Base-by-base conservation (phyloP, 148 eudicot genomes). In the Cornus florida region DNA sequence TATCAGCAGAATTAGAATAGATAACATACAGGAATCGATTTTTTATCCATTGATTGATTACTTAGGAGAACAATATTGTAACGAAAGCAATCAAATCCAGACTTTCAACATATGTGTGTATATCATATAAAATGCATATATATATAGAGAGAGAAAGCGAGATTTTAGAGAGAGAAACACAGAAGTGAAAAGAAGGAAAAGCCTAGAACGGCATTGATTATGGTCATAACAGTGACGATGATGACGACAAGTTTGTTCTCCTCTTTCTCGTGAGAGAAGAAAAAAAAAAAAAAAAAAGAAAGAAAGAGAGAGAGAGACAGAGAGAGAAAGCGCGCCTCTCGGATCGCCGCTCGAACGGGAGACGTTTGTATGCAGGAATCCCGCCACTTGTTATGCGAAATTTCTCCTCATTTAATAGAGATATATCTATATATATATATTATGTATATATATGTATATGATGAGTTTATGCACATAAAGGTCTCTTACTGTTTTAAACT, bases 251-350 rank as follows among this genome's bases (percentile, higher is more conserved):
- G 50, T 62, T 33, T 69, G 31, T 67, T 33, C 65, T 70, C 70
- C n/a, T 23, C 66, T 84, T 82, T 85, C 87, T 24, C 82, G 84
- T 75, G 84, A 46, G 69, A 71, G 39, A 67, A 65, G 17, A 39
- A 75, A 77, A 65, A n/a, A n/a, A n/a, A n/a, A 76, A 67, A 72
- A 38, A 67, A 82, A 31, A 39, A 53, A 71, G 39, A 56, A 53
- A 28, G 59, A 79, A 57, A 79, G 68, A 68, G 48, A 73, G 28
- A 66, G 80, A 59, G 68, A 46, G 72, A 2, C 1, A 35, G 38
- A 35, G 80, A 59, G 68, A 46, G 72, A 70, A 62, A 81, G 79
- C 68, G 65, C 59, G 69, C 57, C 64, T 72, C 50, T 62, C 67
- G 79, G 83, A 70, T 75, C 75, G 83, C 76, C 83, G 78, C 71